Evolutionary conservation across 2,329 filamentous ascomycete genomes (phyloP).

Genomic region (Xylariales sp.): DNA sequence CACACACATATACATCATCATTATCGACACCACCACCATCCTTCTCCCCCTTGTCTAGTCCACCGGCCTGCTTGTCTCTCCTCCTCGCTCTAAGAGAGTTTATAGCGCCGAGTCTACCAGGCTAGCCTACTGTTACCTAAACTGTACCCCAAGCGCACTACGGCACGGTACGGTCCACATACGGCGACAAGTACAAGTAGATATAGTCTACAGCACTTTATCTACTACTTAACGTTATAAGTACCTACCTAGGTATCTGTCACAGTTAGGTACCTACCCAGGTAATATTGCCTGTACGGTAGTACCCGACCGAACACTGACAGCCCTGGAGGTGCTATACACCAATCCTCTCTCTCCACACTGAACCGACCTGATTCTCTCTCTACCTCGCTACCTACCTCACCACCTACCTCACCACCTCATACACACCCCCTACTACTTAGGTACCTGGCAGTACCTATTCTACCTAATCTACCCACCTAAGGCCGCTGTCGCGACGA

Average conservation of each 20-base stretch:
- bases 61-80: conserved; percentile 1
- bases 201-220: not conserved
- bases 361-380: conserved; percentile 1
- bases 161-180: not conserved
- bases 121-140: not conserved
- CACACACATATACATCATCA: conserved; percentile 3
- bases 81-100: conserved; percentile 5
- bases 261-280: not conserved
- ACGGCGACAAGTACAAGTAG: no score
- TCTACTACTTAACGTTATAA: not conserved
- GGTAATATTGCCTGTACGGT: no score
- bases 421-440: no score
- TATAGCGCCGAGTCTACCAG: conserved; percentile 5
- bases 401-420: not conserved
- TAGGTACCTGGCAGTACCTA: no score
- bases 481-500: no score
- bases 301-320: no score
- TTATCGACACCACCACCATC: no score
- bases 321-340: not conserved
- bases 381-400: no score
- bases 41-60: conserved; percentile 25
- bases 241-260: conserved; percentile 20
- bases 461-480: no score
- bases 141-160: not conserved
- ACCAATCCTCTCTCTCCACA: not conserved